Evolutionary conservation across 306 rosid species (phyloP), one percentile per base, ranked within the genome.

Genomic region (Sindora glabra): DNA sequence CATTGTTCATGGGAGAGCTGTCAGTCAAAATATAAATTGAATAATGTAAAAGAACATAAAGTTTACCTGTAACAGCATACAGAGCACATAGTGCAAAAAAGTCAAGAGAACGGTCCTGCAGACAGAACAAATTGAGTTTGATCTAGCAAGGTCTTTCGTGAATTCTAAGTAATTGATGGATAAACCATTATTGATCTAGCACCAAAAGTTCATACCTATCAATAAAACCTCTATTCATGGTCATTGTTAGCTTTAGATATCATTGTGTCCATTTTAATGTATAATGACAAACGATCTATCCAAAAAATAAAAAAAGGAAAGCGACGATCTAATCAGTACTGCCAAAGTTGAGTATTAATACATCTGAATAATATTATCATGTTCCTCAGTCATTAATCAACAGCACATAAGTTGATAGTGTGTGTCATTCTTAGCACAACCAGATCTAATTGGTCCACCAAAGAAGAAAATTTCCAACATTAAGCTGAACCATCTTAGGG

Each of bases 61-160:
- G 6, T 53, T 64, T 89, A 89, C 97, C 97, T 0, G 97, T 89
- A 25, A 86, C 82, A 63, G 91, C 89, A 46, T 89, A 89, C 26
- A 86, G 81, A 45, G 91, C 95, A 69, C 87, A 86, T 10, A 89
- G 71, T 42, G 72, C 80, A 14, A 59, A 65, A 56, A 89, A 89
- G 72, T 89, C 91, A 11, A 89, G 95, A 54, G 95, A 89, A 21
- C 91, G 85, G 65, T 89, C 97, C 97, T 89, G 97, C 56, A 55
- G 47, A 59, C 32, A 66, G 34, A 67, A 47, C 23, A 52, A 44
- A 42, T 46, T 29, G 8, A 4, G 34, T 29, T 29, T 4, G 34
- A 29, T n/a, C 34, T 4, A 29, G 8, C 34, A 4, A 29, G 8
- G 34, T 29, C n/a, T n/a, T n/a, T n/a, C n/a, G n/a, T n/a, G n/a